These are phyloP conservation scores for Plantago elongata DNA, from an alignment of 257 asterid genomes.

Conservation along the genomic window DNA sequence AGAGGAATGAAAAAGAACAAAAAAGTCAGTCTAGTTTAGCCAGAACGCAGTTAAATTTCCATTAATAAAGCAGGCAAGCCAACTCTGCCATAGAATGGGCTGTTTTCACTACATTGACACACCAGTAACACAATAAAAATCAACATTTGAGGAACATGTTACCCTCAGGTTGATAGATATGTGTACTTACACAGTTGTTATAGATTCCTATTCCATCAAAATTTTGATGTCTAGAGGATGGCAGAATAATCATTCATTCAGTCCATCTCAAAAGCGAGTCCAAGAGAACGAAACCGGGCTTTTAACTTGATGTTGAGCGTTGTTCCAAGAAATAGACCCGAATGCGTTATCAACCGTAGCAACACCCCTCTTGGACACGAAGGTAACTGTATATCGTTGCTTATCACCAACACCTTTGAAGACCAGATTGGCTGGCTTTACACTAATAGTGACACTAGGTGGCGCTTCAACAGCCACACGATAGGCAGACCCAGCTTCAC, in stretches of 20 bases:
- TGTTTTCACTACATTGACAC: conserved; percentile 9
- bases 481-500: conserved; percentile 47
- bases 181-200: not conserved
- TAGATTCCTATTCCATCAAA: not conserved
- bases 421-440: conserved; percentile 54
- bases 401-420: conserved; percentile 46
- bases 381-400: conserved; percentile 52
- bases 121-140: conserved; percentile 13
- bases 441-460: conserved; percentile 30
- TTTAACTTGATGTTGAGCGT: conserved; percentile 45
- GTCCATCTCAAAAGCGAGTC: conserved; percentile 23
- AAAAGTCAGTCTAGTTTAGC: not conserved
- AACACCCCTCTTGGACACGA: conserved; percentile 42
- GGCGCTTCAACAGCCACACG: conserved; percentile 45
- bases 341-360: conserved; percentile 31
- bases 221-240: not conserved
- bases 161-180: conserved; percentile 14
- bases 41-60: conserved; percentile 15
- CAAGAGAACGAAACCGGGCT: conserved; percentile 76
- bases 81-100: conserved; percentile 17
- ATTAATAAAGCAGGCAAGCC: conserved; percentile 15
- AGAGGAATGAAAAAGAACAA: no score
- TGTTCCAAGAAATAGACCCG: conserved; percentile 73
- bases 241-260: not conserved
- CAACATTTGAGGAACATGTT: conserved; percentile 18